Conservation (phyloP, 495 filamentous ascomycete species). For the Lepidopterella palustris region DNA sequence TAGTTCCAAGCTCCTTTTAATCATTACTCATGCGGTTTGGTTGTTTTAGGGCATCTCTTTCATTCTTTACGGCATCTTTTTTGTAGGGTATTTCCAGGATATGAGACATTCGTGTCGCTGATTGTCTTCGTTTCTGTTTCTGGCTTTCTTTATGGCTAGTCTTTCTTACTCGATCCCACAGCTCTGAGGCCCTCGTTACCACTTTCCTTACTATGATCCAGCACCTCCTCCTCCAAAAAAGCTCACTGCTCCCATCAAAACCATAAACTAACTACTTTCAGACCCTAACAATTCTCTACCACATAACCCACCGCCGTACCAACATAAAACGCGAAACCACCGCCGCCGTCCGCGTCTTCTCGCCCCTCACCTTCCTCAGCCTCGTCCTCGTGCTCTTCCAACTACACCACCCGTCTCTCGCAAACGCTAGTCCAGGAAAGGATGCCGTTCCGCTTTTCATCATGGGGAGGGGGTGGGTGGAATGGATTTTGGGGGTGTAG, state of each 20-base stretch:
- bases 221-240: neutral
- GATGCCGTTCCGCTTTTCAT: slow-evolving; percentile 56
- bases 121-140: too few species aligned
- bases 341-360: slow-evolving; percentile 70
- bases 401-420: slow-evolving; percentile 46
- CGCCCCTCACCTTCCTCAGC: slow-evolving; percentile 66
- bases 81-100: neutral
- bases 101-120: neutral
- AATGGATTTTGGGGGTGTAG: neutral
- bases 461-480: neutral
- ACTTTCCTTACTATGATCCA: neutral
- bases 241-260: neutral
- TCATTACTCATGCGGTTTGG: neutral
- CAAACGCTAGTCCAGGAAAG: slow-evolving; percentile 44
- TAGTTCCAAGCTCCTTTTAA: neutral
- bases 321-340: slow-evolving; percentile 75
- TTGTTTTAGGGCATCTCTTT: neutral
- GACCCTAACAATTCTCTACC: slow-evolving; percentile 73
- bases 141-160: neutral
- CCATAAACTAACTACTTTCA: too few species aligned
- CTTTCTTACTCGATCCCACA: neutral
- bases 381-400: slow-evolving; percentile 65
- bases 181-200: neutral
- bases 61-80: neutral
- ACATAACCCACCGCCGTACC: slow-evolving; percentile 72